phyloP scores from a whole-genome alignment of 441 rosid species.

The Euphorbia schlechtendalii region DNA sequence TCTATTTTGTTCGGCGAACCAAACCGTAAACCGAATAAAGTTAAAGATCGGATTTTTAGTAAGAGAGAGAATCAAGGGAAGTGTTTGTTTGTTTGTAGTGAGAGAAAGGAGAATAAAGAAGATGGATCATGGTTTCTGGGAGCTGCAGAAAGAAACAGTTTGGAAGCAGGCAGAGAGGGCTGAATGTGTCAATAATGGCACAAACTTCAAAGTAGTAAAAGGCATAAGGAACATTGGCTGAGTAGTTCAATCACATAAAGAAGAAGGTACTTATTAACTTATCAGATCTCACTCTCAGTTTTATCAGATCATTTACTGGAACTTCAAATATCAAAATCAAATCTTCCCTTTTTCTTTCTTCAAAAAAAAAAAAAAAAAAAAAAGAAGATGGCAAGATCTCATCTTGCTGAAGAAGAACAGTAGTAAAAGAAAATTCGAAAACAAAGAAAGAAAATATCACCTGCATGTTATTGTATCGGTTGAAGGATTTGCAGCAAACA shows the following conservation, averaged over 20 bases:
- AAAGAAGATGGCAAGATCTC: not conserved
- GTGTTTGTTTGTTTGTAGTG: not conserved
- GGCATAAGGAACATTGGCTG: conserved; percentile 58
- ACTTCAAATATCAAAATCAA: conserved; percentile 10
- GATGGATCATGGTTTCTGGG: conserved; percentile 11
- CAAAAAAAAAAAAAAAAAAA: too few species aligned
- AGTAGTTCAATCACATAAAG: conserved; percentile 59
- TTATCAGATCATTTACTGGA: conserved; percentile 31
- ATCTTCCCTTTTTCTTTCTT: not conserved
- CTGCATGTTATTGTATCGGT: conserved; percentile 98
- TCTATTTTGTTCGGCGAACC: too few species aligned
- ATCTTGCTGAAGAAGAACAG: too few species aligned
- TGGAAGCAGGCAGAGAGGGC: not conserved
- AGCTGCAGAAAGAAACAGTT: conserved; percentile 27
- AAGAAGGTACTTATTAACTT: conserved; percentile 20
- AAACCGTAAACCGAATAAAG: too few species aligned
- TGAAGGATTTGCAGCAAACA: conserved; percentile 94
- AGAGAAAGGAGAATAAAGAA: conserved; percentile 1
- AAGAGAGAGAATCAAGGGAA: not conserved
- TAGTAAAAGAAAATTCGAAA: too few species aligned
- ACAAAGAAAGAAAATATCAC: conserved; percentile 22
- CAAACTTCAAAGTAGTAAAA: conserved; percentile 56
- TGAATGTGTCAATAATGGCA: conserved; percentile 29
- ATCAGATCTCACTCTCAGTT: conserved; percentile 49
- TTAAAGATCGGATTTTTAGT: too few species aligned